Evolutionary conservation across 345 rosid species (phyloP).

Genomic region (Hibiscus trionum): DNA sequence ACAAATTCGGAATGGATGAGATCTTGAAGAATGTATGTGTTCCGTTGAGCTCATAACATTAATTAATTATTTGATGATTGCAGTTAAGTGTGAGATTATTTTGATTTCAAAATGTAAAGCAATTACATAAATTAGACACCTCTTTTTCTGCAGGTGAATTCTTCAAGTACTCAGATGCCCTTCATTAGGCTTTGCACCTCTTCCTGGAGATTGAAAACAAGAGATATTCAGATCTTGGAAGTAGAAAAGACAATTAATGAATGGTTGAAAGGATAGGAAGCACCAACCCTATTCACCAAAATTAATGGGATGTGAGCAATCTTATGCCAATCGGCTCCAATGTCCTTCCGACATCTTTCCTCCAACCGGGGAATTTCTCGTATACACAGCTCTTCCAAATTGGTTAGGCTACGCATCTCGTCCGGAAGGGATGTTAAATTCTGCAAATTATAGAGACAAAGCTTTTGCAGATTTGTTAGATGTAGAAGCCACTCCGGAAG

Average conservation of each 20-base stretch:
- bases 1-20: too few relatives aligned
- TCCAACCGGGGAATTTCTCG: not conserved
- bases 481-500: not conserved
- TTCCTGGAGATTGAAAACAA: too few relatives aligned
- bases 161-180: too few relatives aligned
- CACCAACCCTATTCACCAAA: not conserved
- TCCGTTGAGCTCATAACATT: too few relatives aligned
- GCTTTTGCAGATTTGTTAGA: not conserved
- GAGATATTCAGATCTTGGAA: too few relatives aligned
- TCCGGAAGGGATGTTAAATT: not conserved
- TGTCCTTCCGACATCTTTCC: too few relatives aligned
- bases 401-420: not conserved
- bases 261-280: not conserved
- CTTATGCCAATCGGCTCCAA: not conserved
- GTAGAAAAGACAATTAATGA: not conserved
- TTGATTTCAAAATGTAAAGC: too few relatives aligned
- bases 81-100: too few relatives aligned
- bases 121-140: too few relatives aligned
- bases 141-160: too few relatives aligned
- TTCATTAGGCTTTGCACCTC: not conserved
- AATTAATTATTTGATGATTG: too few relatives aligned
- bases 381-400: not conserved
- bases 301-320: not conserved
- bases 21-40: too few relatives aligned
- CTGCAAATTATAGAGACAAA: not conserved